These are phyloP conservation scores for Salisapilia sapeloensis DNA, from an alignment of 352 stramenopile genomes.

Conservation along the genomic window DNA sequence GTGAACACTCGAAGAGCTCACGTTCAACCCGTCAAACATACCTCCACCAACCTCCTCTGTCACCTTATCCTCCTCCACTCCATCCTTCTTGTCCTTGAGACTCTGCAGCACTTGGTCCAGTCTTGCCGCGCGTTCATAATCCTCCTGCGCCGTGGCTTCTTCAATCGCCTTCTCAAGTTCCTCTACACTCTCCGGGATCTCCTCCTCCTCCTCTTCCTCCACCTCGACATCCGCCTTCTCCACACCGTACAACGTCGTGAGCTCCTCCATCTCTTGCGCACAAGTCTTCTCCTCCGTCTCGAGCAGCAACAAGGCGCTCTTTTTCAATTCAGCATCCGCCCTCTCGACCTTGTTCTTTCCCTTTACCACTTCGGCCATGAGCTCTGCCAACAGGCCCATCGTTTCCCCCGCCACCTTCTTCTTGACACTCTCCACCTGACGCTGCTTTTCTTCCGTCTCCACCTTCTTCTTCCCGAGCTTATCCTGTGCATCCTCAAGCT, in stretches of 20 bases:
- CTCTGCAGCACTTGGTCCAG: slow-evolving; percentile 58
- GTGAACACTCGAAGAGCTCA: neutral
- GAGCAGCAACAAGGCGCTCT: slow-evolving; percentile 46
- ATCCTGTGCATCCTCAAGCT: slow-evolving; percentile 60
- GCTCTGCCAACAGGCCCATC: slow-evolving; percentile 28
- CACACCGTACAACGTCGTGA: slow-evolving; percentile 63
- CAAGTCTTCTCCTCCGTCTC: slow-evolving; percentile 65
- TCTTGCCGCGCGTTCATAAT: slow-evolving; percentile 61
- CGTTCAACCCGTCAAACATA: neutral
- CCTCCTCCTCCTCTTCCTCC: slow-evolving; percentile 24
- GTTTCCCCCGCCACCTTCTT: slow-evolving; percentile 52
- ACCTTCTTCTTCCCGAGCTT: slow-evolving; percentile 45
- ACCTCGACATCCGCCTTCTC: slow-evolving; percentile 30
- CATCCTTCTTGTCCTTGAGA: slow-evolving; percentile 11
- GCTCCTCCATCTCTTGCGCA: slow-evolving; percentile 26
- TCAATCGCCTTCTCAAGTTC: slow-evolving; percentile 56
- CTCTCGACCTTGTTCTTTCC: slow-evolving; percentile 42
- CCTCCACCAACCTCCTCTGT: neutral
- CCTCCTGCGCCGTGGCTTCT: slow-evolving; percentile 56
- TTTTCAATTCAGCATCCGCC: slow-evolving; percentile 41
- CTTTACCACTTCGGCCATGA: slow-evolving; percentile 48
- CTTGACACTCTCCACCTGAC: slow-evolving; percentile 54
- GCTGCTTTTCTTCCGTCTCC: slow-evolving; percentile 62
- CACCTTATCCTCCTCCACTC: neutral
- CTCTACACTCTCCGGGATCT: slow-evolving; percentile 33